Evolutionary conservation across 1,139 yeast species (phyloP), one percentile per base, ranked within the genome.

Genomic region (Pneumocystis carinii): DNA sequence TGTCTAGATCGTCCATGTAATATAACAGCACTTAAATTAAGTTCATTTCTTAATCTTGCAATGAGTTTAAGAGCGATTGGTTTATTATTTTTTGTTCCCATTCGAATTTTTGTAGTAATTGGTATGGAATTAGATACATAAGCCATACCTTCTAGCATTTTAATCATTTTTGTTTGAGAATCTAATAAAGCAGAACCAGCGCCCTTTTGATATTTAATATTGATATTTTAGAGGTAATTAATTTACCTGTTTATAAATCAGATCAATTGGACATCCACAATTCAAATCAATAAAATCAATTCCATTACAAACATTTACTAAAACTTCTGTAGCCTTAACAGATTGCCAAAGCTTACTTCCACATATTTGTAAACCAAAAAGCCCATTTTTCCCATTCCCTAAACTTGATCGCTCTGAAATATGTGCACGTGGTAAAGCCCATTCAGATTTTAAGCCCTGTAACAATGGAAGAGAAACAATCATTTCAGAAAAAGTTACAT

Each of bases 381-480:
- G 29, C n/a, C 67, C 67, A 19, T 32, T 56, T 24, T 61, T 61
- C 15, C 24, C 39, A 35, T 57, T 58, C 29, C 59, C n/a, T 57
- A 24, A 29, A 0, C 94, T 94, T 4, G 94, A 95, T 66, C 80
- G 79, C 73, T 92, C 99, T 6, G 83, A 76, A 32, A 76, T 73
- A 72, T 92, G 97, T 2, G 96, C 95, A 70, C 92, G 86, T 36
- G 97, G 90, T 62, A 92, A 78, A 0, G 99, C 99, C 99, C 99
- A 92, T 75, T 92, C 99, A 1, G 95, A 83, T 72, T 89, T 88
- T 55, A 86, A 82, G 24, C 97, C 98, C 72, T 88, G 95, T 58
- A 92, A 77, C 64, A 92, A 77, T 1, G 98, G 97, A 61, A 87
- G 77, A 0, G 90, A 77, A 58, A 92, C 79, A 0, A 97, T 97